Percentiles rank a stretch among this genome's conserved stretches.
Evolutionary conservation across 805 yeast genomes (phyloP).

Genomic region (Kuraishia molischiana): DNA sequence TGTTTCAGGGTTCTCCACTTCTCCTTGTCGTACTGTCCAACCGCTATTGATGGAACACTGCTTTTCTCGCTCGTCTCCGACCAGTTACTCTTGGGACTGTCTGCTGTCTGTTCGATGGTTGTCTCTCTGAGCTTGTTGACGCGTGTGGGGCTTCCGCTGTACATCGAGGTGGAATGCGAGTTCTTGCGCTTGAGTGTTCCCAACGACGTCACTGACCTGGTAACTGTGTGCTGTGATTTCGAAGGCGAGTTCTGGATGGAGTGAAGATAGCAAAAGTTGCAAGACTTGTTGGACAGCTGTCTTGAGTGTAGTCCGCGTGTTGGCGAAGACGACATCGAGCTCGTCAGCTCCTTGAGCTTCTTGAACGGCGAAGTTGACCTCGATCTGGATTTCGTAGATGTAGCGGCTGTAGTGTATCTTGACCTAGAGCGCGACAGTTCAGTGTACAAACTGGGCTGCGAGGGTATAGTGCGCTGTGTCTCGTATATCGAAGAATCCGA

Average conservation of each 20-base stretch:
- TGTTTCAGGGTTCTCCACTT: conserved; percentile 39
- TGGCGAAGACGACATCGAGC: background rate
- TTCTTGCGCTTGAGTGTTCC: background rate
- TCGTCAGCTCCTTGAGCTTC: background rate
- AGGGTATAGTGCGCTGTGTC: background rate
- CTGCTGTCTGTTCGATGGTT: too few species aligned
- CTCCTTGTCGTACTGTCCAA: conserved; percentile 58
- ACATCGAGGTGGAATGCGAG: background rate
- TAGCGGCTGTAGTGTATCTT: background rate
- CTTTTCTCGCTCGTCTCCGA: conserved; percentile 17
- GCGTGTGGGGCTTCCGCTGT: background rate
- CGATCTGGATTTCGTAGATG: background rate
- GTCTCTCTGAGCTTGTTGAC: background rate
- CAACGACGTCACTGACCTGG: background rate
- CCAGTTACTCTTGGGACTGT: conserved; percentile 12
- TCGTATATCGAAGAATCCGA: background rate
- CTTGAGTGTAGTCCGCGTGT: background rate
- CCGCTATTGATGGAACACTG: conserved; percentile 44
- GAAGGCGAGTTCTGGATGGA: conserved; percentile 1
- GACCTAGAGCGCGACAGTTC: background rate
- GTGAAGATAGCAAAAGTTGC: background rate
- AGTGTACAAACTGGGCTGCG: background rate
- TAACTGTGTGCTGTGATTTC: background rate
- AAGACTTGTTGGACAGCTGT: background rate
- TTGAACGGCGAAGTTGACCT: background rate